These are phyloP conservation scores for Musa itinerans DNA, from an alignment of 176 grass and related monocot genomes.

Conservation along the genomic window DNA sequence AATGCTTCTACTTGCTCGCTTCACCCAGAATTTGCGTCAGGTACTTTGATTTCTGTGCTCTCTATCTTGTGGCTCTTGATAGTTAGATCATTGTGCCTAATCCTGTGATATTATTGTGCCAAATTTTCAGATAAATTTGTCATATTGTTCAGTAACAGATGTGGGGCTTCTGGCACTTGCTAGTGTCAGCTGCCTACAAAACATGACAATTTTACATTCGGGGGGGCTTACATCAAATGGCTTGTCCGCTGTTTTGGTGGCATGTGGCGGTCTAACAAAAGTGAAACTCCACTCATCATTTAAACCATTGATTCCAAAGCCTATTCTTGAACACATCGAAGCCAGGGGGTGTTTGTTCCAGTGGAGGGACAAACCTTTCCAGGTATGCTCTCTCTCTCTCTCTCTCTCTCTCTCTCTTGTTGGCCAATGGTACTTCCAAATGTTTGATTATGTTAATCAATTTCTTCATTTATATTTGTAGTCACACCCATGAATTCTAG, in stretches of 20 bases:
- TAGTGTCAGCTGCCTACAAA: conserved; percentile 62
- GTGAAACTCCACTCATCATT: conserved; percentile 70
- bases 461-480: neutral
- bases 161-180: conserved; percentile 65
- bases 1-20: conserved; percentile 58
- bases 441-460: neutral
- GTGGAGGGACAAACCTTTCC: conserved; percentile 68
- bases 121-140: conserved; percentile 69
- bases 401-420: neutral
- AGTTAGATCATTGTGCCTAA: no score
- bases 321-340: conserved; percentile 47
- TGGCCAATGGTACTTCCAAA: neutral
- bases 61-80: no score
- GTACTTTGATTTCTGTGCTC: neutral
- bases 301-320: conserved; percentile 39
- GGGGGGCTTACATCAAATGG: conserved; percentile 54
- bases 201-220: conserved; percentile 65
- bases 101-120: neutral
- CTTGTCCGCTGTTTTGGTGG: conserved; percentile 50
- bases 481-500: no score
- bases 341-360: conserved; percentile 49
- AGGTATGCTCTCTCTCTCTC: conserved; percentile 30
- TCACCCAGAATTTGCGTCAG: conserved; percentile 32
- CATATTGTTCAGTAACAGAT: conserved; percentile 74
- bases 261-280: conserved; percentile 56